These are phyloP conservation scores for Colletotrichum camelliae DNA, from an alignment of 2,329 filamentous ascomycete species.

Conservation along the genomic window DNA sequence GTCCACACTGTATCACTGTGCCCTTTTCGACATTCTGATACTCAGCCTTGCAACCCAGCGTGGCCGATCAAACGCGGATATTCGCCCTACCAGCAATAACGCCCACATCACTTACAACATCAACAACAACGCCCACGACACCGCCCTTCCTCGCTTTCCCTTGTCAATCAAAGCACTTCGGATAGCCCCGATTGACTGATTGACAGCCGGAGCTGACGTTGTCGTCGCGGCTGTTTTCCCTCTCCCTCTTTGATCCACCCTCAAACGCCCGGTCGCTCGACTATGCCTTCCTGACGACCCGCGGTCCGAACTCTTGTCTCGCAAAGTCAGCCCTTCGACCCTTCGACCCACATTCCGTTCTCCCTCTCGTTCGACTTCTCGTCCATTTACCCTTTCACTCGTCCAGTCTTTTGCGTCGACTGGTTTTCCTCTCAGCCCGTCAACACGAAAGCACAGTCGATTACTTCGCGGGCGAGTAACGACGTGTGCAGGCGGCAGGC, in stretches of 20 bases:
- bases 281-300: slow-evolving; percentile 10
- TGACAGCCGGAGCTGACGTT: background rate
- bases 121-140: background rate
- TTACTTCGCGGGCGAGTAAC: slow-evolving; percentile 56
- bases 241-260: slow-evolving; percentile 13
- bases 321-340: background rate
- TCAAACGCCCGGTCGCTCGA: slow-evolving; percentile 15
- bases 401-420: slow-evolving; percentile 16
- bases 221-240: background rate
- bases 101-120: background rate
- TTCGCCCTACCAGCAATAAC: background rate
- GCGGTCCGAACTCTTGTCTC: slow-evolving; percentile 15
- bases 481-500: slow-evolving; percentile 50
- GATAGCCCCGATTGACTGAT: background rate
- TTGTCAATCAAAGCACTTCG: background rate
- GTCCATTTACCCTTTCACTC: background rate
- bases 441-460: slow-evolving; percentile 42
- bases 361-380: slow-evolving; percentile 10
- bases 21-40: slow-evolving; percentile 19
- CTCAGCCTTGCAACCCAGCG: slow-evolving; percentile 13
- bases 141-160: background rate
- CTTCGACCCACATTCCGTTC: slow-evolving; percentile 18
- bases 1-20: background rate
- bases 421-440: slow-evolving; percentile 20
- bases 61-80: slow-evolving; percentile 22